phyloP scores from a whole-genome alignment of 129 eudicot species.

The Flaveria robusta region DNA sequence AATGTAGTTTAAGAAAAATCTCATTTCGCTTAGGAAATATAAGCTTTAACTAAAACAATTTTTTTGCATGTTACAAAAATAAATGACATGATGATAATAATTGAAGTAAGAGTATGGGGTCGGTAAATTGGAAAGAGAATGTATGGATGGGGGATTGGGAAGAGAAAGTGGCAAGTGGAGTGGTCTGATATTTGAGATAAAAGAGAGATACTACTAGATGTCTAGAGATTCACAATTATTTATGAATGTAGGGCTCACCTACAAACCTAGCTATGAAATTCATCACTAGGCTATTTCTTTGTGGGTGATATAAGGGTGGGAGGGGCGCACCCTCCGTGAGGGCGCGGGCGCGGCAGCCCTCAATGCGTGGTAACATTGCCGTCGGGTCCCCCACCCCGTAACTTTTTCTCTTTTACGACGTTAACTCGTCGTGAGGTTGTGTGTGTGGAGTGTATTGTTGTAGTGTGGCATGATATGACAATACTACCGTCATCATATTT shows the following conservation, averaged over 20 bases:
- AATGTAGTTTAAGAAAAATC: too few relatives aligned
- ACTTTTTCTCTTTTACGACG: too few relatives aligned
- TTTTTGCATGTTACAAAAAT: background rate
- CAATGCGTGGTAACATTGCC: too few relatives aligned
- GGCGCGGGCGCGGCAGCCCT: too few relatives aligned
- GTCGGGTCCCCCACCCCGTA: too few relatives aligned
- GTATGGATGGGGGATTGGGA: constrained; percentile 39
- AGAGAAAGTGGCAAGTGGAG: constrained; percentile 29
- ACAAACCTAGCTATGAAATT: constrained; percentile 35
- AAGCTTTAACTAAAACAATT: background rate
- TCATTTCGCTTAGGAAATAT: too few relatives aligned
- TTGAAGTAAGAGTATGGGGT: constrained; percentile 19
- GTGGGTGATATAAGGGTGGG: background rate
- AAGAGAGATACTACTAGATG: background rate
- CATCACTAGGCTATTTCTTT: background rate
- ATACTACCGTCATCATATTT: too few relatives aligned
- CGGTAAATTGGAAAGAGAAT: constrained; percentile 28
- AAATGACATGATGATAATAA: constrained; percentile 12
- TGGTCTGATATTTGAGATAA: constrained; percentile 5
- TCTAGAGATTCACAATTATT: constrained; percentile 36
- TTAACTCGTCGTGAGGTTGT: too few relatives aligned
- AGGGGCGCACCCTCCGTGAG: too few relatives aligned
- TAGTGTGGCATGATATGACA: too few relatives aligned
- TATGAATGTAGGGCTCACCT: constrained; percentile 32
- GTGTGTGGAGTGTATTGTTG: too few relatives aligned